Evolutionary conservation across 2,329 filamentous ascomycete species (phyloP).

Genomic region (Aspergillus awamori): DNA sequence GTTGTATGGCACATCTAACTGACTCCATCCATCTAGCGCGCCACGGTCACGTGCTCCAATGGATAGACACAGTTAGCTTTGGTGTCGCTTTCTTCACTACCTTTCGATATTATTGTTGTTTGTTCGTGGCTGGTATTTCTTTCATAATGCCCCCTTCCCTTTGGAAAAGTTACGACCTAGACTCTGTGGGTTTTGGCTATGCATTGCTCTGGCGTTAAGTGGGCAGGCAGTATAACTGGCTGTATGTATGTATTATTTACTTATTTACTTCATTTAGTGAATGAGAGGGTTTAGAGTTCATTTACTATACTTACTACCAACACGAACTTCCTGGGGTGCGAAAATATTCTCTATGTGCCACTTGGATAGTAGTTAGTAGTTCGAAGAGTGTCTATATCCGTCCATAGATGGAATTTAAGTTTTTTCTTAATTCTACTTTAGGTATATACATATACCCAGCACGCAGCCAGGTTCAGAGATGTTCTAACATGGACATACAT

Average conservation of each 20-base stretch:
- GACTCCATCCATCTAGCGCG: no score
- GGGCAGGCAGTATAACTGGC: constrained; percentile 4
- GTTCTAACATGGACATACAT: constrained; percentile 3
- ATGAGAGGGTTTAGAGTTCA: neutral
- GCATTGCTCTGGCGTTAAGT: constrained; percentile 32
- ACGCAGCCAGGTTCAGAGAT: neutral
- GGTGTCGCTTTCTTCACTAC: neutral
- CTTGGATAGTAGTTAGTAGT: no score
- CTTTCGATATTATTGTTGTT: neutral
- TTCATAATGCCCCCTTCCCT: neutral
- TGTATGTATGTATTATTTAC: neutral
- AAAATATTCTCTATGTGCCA: no score
- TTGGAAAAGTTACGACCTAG: constrained; percentile 12
- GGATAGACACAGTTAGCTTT: neutral
- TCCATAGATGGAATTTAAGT: neutral
- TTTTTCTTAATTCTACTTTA: neutral
- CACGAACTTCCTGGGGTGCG: no score
- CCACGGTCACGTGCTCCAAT: neutral
- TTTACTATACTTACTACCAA: neutral
- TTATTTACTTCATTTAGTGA: neutral
- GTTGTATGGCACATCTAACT: no score
- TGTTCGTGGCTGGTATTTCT: neutral
- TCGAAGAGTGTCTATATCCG: neutral
- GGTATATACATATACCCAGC: constrained; percentile 5
- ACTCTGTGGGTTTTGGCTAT: constrained; percentile 23